phyloP scores from a whole-genome alignment of 2,329 filamentous ascomycete species.

The Didymella pomorum region DNA sequence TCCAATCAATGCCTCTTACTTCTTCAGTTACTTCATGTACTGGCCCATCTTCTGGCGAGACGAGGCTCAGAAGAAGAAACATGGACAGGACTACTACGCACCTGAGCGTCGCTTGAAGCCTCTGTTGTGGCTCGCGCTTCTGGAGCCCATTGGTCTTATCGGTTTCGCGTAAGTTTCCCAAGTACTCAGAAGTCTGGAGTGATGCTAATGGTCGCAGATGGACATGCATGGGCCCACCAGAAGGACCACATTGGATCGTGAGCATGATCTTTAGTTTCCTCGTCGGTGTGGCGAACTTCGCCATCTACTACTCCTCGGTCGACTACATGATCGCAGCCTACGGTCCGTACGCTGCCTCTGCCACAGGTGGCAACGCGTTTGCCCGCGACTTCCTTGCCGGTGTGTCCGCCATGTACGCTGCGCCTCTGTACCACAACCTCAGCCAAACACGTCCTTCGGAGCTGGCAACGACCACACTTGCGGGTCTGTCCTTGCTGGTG shows the following conservation, averaged over 20 bases:
- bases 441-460: constrained; percentile 53
- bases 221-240: constrained; percentile 67
- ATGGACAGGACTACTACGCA: constrained; percentile 60
- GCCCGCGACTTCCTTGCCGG: constrained; percentile 76
- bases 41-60: constrained; percentile 59
- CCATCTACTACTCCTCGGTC: constrained; percentile 78
- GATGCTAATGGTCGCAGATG: constrained; percentile 47
- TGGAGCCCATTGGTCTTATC: constrained; percentile 71
- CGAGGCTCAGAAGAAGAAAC: constrained; percentile 40
- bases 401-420: constrained; percentile 71
- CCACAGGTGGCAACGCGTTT: constrained; percentile 77
- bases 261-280: constrained; percentile 70
- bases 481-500: constrained; percentile 57
- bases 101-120: constrained; percentile 69
- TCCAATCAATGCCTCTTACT: constrained; percentile 66
- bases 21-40: constrained; percentile 68
- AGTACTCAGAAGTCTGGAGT: background rate
- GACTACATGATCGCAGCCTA: constrained; percentile 81
- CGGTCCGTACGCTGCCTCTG: constrained; percentile 75
- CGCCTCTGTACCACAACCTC: constrained; percentile 60
- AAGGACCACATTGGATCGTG: constrained; percentile 69
- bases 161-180: constrained; percentile 62
- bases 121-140: constrained; percentile 66
- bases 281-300: constrained; percentile 74
- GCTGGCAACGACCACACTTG: constrained; percentile 63